Evolutionary conservation across 2,329 filamentous ascomycete genomes (phyloP).

Genomic region (Apiospora saccharicola): DNA sequence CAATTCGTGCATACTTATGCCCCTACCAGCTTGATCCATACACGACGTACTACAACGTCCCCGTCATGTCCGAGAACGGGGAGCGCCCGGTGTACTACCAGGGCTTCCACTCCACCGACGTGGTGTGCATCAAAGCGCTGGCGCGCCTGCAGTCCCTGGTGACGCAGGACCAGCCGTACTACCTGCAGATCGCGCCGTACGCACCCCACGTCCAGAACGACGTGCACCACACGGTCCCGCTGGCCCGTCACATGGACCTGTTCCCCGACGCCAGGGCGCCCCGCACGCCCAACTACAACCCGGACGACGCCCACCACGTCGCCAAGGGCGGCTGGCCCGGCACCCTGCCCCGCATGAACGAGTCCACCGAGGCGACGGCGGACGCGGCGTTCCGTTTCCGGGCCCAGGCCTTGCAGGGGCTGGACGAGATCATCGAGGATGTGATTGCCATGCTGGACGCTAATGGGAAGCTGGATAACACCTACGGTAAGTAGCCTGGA

Average conservation of each 20-base stretch:
- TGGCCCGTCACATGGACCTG: conserved; percentile 65
- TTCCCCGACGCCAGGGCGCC: conserved; percentile 67
- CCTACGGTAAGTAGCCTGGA: conserved; percentile 44
- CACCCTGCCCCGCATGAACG: conserved; percentile 47
- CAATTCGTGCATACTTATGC: neutral
- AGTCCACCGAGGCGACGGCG: conserved; percentile 52
- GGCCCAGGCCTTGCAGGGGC: conserved; percentile 59
- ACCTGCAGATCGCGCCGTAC: conserved; percentile 65
- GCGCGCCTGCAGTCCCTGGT: conserved; percentile 33
- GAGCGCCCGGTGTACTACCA: conserved; percentile 49
- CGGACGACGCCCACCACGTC: conserved; percentile 44
- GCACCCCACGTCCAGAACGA: conserved; percentile 61
- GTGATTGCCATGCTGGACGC: conserved; percentile 52
- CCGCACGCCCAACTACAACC: conserved; percentile 70
- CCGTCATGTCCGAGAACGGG: conserved; percentile 53
- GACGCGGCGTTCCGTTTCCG: conserved; percentile 61
- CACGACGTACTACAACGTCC: neutral
- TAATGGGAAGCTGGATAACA: conserved; percentile 52
- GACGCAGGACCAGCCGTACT: conserved; percentile 57
- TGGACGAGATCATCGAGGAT: conserved; percentile 62
- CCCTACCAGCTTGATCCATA: neutral
- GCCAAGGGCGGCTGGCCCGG: neutral
- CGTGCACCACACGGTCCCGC: conserved; percentile 56
- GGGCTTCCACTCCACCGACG: conserved; percentile 55
- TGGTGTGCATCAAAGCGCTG: conserved; percentile 64